A percentile compares a stretch with the other conserved stretches of the same genome.
These are phyloP conservation scores for Zygotorulaspora sp. DNA, from an alignment of 805 yeast species.

Conservation along the genomic window DNA sequence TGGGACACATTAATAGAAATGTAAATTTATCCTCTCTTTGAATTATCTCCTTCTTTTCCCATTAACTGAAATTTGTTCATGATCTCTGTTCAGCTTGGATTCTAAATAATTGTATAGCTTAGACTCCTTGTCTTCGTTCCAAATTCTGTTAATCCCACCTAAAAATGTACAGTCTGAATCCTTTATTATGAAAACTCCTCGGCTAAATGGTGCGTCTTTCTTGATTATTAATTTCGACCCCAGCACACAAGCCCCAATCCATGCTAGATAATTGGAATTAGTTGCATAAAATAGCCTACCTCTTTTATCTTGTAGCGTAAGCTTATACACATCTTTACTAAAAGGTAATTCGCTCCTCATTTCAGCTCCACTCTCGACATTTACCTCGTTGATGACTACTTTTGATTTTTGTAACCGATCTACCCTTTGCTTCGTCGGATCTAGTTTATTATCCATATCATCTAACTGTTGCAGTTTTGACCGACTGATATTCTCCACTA, in stretches of 20 bases:
- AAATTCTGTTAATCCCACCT: constrained; percentile 38
- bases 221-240: constrained; percentile 57
- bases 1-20: constrained; percentile 59
- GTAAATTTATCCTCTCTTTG: constrained; percentile 14
- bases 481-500: constrained; percentile 48
- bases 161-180: constrained; percentile 31
- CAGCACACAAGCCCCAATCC: constrained; percentile 45
- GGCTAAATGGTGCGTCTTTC: constrained; percentile 43
- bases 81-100: constrained; percentile 23
- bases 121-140: constrained; percentile 37
- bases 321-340: constrained; percentile 40
- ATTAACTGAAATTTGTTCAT: constrained; percentile 4
- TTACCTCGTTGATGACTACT: constrained; percentile 45
- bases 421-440: constrained; percentile 55
- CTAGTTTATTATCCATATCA: constrained; percentile 46
- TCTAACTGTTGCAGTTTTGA: constrained; percentile 54
- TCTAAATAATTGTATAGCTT: constrained; percentile 33
- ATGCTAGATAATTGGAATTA: constrained; percentile 50
- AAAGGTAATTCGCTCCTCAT: constrained; percentile 4
- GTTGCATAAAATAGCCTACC: constrained; percentile 54
- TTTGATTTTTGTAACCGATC: constrained; percentile 44
- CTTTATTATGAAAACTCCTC: constrained; percentile 43
- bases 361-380: constrained; percentile 40
- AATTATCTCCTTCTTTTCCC: constrained; percentile 19
- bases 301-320: constrained; percentile 51